phyloP scores from a whole-genome alignment of 1,284 basidiomycete genomes.

The Serendipita sp. region DNA sequence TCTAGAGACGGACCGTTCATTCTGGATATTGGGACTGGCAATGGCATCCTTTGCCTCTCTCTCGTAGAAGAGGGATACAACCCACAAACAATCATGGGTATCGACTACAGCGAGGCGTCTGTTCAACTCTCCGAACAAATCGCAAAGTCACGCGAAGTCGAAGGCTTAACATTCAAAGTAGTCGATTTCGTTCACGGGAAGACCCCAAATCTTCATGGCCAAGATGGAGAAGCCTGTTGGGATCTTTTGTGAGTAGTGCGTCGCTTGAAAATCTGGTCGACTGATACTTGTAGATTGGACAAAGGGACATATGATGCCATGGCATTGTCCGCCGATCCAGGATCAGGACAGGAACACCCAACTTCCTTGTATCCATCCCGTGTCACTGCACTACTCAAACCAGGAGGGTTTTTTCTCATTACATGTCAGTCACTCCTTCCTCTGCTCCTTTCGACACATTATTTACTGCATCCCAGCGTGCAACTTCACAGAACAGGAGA shows the following conservation, averaged over 20 bases:
- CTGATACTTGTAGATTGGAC: conserved; percentile 30
- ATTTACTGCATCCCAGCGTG: conserved; percentile 41
- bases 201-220: neutral
- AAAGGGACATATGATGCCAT: conserved; percentile 84
- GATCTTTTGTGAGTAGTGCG: conserved; percentile 13
- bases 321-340: conserved; percentile 54
- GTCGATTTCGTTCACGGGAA: conserved; percentile 13
- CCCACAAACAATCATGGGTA: conserved; percentile 41
- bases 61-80: conserved; percentile 55
- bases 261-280: neutral
- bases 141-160: conserved; percentile 27
- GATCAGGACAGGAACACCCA: conserved; percentile 34
- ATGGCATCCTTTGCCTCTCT: conserved; percentile 70
- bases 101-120: conserved; percentile 72
- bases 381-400: conserved; percentile 43
- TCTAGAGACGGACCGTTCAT: conserved; percentile 23
- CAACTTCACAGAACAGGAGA: conserved; percentile 79
- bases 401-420: conserved; percentile 65
- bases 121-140: conserved; percentile 45
- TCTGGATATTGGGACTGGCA: conserved; percentile 71
- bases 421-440: conserved; percentile 44
- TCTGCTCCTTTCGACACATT: neutral
- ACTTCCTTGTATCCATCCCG: conserved; percentile 48
- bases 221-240: conserved; percentile 8
- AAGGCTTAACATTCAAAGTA: conserved; percentile 11